phyloP scores from a whole-genome alignment of 129 eudicot genomes.

The Smallanthus sonchifolius region DNA sequence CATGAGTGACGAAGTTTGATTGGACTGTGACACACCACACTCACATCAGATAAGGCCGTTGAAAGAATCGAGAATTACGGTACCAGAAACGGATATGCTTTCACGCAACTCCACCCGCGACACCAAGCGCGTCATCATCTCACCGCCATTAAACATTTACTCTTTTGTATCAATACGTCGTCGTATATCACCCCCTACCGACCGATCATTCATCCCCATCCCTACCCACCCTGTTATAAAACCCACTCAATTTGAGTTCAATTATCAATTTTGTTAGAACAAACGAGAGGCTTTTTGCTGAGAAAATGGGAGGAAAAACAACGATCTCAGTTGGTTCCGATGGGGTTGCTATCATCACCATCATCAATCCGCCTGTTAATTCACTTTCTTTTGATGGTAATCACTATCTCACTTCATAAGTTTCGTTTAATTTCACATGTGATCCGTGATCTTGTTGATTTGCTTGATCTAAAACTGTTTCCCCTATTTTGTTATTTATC shows the following conservation, averaged over 20 bases:
- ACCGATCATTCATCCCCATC: neutral
- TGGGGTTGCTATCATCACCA: conserved; percentile 92
- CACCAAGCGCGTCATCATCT: neutral
- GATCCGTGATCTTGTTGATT: conserved; percentile 9
- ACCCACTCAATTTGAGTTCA: neutral
- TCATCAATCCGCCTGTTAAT: conserved; percentile 94
- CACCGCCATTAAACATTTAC: neutral
- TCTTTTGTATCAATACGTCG: neutral
- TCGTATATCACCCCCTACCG: neutral
- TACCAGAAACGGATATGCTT: conserved; percentile 8
- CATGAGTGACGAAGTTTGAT: neutral
- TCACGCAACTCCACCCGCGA: neutral
- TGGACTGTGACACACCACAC: neutral
- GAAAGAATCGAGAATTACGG: neutral
- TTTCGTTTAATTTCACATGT: neutral
- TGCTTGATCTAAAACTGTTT: neutral
- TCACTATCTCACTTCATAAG: neutral
- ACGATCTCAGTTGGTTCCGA: conserved; percentile 85
- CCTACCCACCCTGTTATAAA: neutral
- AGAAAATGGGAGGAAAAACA: conserved; percentile 52
- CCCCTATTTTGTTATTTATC: conserved; percentile 1
- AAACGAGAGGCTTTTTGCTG: neutral
- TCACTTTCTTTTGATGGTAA: conserved; percentile 91
- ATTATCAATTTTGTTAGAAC: neutral
- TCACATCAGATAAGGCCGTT: neutral